Evolutionary conservation across 306 rosid genomes (phyloP), one percentile per base, ranked within the genome.

Genomic region (Gleditsia sinensis): DNA sequence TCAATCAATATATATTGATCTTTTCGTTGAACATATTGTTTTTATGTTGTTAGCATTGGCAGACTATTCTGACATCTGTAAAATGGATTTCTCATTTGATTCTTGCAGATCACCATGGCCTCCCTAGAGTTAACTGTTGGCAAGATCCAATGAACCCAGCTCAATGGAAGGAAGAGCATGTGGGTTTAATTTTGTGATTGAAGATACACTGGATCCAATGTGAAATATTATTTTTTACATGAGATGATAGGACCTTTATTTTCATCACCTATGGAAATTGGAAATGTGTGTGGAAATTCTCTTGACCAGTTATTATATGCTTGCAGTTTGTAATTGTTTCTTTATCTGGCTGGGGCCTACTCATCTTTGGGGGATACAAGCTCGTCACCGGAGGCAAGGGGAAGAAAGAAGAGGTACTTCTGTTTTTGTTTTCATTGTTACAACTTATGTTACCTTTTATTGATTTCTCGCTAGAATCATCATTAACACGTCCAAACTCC

Each of bases 101-200:
- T 78, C 19, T 79, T 83, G 83, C 89, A 95, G 99, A 92, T 86
- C 93, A 75, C 80, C 92, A 95, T 87, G 98, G 93, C 3, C 74
- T 98, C 4, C 83, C 97, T 16, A 92, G 27, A 86, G 81, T 95
- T 83, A 87, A 82, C 72, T 48, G 56, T 34, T 95, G 98, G 99
- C 34, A 83, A 68, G 99, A 95, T 81, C 99, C 99, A 71, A 46
- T 76, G 92, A 92, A 84, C 83, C 99, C 99, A 59, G 83, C 98
- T 43, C 86, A 88, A 77, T 95, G 99, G 99, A 95, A 95, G 94
- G 98, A 95, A 75, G 99, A 95, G 85, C 99, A 95, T 64, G 98
- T 95, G 76, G 86, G 98, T 81, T 42, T 65, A 64, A 20, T 69
- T 71, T 75, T 63, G 19, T 59, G 61, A 48, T 73, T 48, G 28